Conservation (phyloP, 306 rosid genomes). For the Dalbergia oliveri region DNA sequence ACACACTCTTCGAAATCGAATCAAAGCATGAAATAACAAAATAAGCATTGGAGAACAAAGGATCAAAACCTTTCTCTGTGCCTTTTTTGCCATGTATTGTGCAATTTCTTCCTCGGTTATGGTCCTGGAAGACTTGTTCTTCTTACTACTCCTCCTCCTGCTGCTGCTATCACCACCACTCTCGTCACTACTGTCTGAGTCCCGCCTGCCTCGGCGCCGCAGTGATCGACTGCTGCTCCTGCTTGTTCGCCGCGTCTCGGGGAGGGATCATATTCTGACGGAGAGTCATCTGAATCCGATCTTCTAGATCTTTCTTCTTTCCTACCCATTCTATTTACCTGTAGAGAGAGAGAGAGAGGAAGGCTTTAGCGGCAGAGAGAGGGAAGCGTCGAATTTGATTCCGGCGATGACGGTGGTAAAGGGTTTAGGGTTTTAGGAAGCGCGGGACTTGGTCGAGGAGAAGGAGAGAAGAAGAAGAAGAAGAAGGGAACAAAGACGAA, state of each 20-base stretch:
- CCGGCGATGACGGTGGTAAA: no score
- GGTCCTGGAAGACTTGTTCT: constrained; percentile 55
- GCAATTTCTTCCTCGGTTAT: constrained; percentile 69
- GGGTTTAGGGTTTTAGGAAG: no score
- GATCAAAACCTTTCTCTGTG: constrained; percentile 66
- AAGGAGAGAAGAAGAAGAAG: no score
- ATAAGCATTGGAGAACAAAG: not conserved
- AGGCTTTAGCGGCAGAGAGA: not conserved
- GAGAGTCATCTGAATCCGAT: constrained; percentile 32
- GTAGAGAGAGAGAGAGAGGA: not conserved
- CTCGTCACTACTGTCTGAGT: constrained; percentile 33
- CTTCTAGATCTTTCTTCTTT: constrained; percentile 30
- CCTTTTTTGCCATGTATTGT: constrained; percentile 78
- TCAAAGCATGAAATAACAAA: constrained; percentile 4
- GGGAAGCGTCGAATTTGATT: not conserved
- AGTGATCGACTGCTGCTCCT: not conserved
- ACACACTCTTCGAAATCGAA: not conserved
- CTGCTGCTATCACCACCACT: constrained; percentile 3
- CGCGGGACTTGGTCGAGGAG: no score
- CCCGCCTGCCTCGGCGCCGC: not conserved
- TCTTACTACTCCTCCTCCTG: no score
- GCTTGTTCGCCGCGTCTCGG: not conserved
- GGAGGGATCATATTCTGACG: constrained; percentile 22
- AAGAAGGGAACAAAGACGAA: no score
- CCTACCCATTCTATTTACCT: constrained; percentile 16